Conservation (phyloP, 768 basidiomycete genomes). For the Termitomyces sp. region DNA sequence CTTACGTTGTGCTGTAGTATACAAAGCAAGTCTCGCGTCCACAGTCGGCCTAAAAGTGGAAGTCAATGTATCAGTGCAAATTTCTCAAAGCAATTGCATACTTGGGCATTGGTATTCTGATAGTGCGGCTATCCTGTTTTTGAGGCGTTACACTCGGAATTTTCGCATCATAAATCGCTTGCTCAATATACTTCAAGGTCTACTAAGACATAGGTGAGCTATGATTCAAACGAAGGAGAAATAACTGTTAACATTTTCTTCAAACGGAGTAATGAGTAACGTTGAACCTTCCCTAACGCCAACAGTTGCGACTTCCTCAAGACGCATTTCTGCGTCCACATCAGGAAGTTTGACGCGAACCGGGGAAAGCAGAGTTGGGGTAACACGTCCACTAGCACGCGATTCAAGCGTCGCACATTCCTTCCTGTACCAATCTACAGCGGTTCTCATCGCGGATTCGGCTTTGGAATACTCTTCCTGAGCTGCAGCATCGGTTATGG, state of each 20-base stretch:
- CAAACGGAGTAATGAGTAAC: slow-evolving; percentile 70
- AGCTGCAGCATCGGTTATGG: slow-evolving; percentile 46
- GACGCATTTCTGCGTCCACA: slow-evolving; percentile 28
- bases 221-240: not conserved
- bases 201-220: slow-evolving; percentile 34
- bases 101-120: slow-evolving; percentile 81
- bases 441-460: slow-evolving; percentile 55
- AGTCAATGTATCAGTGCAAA: not conserved
- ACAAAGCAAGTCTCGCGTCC: slow-evolving; percentile 57
- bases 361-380: slow-evolving; percentile 62
- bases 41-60: slow-evolving; percentile 60
- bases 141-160: slow-evolving; percentile 72
- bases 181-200: slow-evolving; percentile 72
- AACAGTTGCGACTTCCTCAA: slow-evolving; percentile 76
- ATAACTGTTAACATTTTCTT: slow-evolving; percentile 59
- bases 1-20: slow-evolving; percentile 49
- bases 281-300: slow-evolving; percentile 75
- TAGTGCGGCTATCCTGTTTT: slow-evolving; percentile 59
- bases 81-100: slow-evolving; percentile 21
- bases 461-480: slow-evolving; percentile 57
- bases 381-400: slow-evolving; percentile 72
- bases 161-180: slow-evolving; percentile 70
- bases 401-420: slow-evolving; percentile 69
- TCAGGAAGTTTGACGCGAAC: slow-evolving; percentile 55
- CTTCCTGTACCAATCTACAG: slow-evolving; percentile 71